A percentile compares a stretch with the other conserved stretches of the same genome.
These are phyloP conservation scores for Centella asiatica DNA, from an alignment of 129 eudicot genomes.

Conservation along the genomic window DNA sequence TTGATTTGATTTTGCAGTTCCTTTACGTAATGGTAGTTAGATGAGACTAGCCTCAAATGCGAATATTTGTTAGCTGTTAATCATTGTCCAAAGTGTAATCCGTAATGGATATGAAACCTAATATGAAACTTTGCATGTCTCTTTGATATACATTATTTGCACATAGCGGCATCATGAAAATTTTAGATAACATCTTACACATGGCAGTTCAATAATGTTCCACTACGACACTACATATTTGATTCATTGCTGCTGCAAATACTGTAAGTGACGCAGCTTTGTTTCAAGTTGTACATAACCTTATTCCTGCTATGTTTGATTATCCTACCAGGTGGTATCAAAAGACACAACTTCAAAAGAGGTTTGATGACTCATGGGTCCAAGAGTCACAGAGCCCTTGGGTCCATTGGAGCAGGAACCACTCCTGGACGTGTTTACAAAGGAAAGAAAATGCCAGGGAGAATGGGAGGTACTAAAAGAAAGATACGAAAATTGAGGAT, in stretches of 20 bases:
- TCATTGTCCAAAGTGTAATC: no score
- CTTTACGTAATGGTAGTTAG: no score
- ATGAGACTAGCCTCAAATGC: no score
- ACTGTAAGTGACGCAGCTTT: background rate
- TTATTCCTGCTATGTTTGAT: background rate
- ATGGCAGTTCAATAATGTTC: background rate
- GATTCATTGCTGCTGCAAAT: background rate
- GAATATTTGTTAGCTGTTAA: no score
- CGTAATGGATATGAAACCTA: no score
- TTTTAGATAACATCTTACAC: background rate
- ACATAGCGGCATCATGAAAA: background rate
- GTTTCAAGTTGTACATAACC: background rate
- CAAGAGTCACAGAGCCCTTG: constrained; percentile 82
- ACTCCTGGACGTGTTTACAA: constrained; percentile 89
- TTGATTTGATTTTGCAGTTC: no score
- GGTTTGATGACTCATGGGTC: constrained; percentile 95
- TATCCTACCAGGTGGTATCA: constrained; percentile 70
- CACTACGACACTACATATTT: background rate
- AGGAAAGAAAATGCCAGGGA: constrained; percentile 98
- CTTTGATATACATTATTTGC: no score
- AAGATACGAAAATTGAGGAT: constrained; percentile 78
- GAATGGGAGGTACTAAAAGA: constrained; percentile 88
- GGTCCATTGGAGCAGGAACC: constrained; percentile 97
- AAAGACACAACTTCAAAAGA: constrained; percentile 87
- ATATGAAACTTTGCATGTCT: no score